Base-by-base conservation (phyloP, 2,329 filamentous ascomycete species). In the Fusarium brevicatenulatum region DNA sequence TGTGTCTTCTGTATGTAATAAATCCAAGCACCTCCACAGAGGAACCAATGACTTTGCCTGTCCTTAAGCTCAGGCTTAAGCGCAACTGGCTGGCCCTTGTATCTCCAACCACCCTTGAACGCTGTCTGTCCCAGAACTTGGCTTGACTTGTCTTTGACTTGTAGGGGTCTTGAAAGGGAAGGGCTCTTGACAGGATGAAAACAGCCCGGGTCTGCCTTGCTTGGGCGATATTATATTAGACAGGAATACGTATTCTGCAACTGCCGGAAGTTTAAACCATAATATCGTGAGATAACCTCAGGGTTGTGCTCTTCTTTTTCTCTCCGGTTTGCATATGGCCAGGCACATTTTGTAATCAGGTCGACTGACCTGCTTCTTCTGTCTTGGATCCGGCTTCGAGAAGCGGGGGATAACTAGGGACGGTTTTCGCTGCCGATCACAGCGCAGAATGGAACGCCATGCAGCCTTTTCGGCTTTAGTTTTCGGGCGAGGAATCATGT, bases 341-440 rank as follows among this genome's bases (percentile, higher is more conserved):
- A 30, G 37, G 36, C 16, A 25, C 55, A 50, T 43, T 30, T 57
- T 42, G 42, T 49, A 34, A 39, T 56, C 36, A 65, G 55, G 43
- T 50, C 39, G 50, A 58, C 23, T 25, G 52, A 73, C 64, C 56
- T 63, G 57, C 58, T 72, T 55, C 44, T 62, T 62, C 46, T 44
- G 65, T 70, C 70, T 56, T 72, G 69, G 69, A 40, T 57, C 60
- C 42, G 65, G 70, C 71, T 73, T 73, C 70, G 70, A 73, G 71
- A 73, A 73, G 71, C 70, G 71, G 70, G 70, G 70, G 70, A 68
- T 54, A 63, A 23, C 53, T 63, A 58, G 23, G 32, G 52, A 49
- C 54, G 66, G 70, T 37, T 64, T 66, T 70, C 34, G 36, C 53
- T 71, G 70, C 70, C 70, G 70, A 73, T 73, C 70, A 53, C 63